Base-by-base conservation (phyloP, 1,139 yeast species). In the Sugiyamaella pinicola region DNA sequence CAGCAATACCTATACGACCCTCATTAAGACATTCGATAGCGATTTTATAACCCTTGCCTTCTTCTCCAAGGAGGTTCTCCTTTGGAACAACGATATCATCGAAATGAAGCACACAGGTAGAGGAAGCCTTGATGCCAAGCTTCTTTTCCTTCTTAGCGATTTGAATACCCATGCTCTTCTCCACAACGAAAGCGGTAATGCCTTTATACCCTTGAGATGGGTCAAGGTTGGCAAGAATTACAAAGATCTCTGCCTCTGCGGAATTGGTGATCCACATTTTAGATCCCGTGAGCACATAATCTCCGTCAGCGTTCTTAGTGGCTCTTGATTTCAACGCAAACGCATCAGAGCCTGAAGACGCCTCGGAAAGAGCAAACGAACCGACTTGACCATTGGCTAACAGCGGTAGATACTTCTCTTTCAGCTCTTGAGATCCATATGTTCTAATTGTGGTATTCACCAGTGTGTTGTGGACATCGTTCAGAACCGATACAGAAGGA, bases 261-360 rank as follows among this genome's bases (percentile, higher is more conserved):
- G 78, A 74, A 63, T 74, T 74, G 48, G 78, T 73, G 64, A 74
- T 74, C 77, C 77, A 74, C 77, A 74, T 73, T 60, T 74, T 74
- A 49, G 74, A 65, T 37, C 77, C 77, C 45, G 68, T 66, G 48
- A 74, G 53, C 21, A 72, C 69, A 57, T 69, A 72, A 51, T 63
- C 62, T 41, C 74, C 75, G 52, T 69, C 75, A 21, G 63, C 64
- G 47, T 67, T 66, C 52, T 67, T 65, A 41, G 61, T 63, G 43
- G 76, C 76, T 15, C 65, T 60, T 9, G 74, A 61, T 61, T 70
- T 71, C 55, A 74, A 59, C 22, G 78, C 78, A 60, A 74, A 74
- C n/a, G 78, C 78, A 56, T 74, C 78, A 5, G 76, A 71, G 12
- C 78, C 78, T 1, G 76, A 69, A n/a, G 70, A 63, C 13, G 77